Base-by-base conservation (phyloP, 2,329 filamentous ascomycete genomes). In the Cladosporium halotolerans region DNA sequence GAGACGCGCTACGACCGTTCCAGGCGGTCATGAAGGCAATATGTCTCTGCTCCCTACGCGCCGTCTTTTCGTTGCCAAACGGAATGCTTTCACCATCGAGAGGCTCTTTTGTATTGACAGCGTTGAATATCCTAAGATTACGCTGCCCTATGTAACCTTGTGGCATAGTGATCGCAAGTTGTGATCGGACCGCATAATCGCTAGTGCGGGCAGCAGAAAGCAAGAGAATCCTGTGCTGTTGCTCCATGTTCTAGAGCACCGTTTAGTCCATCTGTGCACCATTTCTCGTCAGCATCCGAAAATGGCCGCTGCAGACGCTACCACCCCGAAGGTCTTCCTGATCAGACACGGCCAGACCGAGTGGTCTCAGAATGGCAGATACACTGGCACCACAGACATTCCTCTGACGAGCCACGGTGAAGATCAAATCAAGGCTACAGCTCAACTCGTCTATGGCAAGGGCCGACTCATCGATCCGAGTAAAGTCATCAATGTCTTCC, bases 281-380 rank as follows among this genome's bases (percentile, higher is more conserved):
- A 28, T 28, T 28, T 7, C 23, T 7, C 7, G 23, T 28, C 4
- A 28, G 23, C 23, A 7, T 28, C 11, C 23, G n/a, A 60, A 28
- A 13, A 68, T 69, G 66, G 63, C 66, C 14, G 66, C 68, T 58
- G 68, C 68, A 62, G 66, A 69, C 60, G 66, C 66, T 44, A 55
- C 69, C 2, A 82, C 84, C 2, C 88, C 88, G 2, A 80, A 88
- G 50, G 84, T 88, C 67, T 92, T 92, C 75, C 82, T 93, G 61
- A 74, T 90, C 68, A 88, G 91, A 62, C 91, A 96, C 67, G 92
- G 91, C 72, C 89, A 96, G 75, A 97, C 91, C 3, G 89, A 95
- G 75, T 97, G 91, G 91, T 95, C 88, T 4, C 82, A 95, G 45
- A 86, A 86, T 61, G 91, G 68, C 14, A 62, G 83, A 49, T 89